Evolutionary conservation across 768 basidiomycete genomes (phyloP).

Genomic region (Lentinula raphanica): DNA sequence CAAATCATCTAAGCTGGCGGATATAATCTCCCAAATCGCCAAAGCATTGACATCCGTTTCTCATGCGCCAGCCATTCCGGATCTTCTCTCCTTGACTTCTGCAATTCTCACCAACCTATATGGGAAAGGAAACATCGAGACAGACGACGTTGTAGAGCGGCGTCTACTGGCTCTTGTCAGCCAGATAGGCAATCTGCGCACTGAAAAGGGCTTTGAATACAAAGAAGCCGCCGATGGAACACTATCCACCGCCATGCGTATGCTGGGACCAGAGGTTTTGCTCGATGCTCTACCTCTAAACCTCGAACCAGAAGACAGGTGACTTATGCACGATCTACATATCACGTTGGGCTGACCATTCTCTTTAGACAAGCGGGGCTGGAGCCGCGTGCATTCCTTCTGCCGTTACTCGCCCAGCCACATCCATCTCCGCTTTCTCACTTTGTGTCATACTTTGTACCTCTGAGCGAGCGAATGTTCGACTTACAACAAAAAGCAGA

Average conservation of each 20-base stretch:
- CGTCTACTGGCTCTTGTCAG: conserved; percentile 58
- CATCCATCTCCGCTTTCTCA: conserved; percentile 79
- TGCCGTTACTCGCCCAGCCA: conserved; percentile 78
- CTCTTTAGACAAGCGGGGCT: conserved; percentile 54
- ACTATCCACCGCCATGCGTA: conserved; percentile 74
- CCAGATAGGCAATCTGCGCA: conserved; percentile 68
- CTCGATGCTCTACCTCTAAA: conserved; percentile 77
- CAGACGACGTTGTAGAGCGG: conserved; percentile 55
- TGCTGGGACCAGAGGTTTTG: conserved; percentile 80
- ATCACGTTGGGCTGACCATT: neutral
- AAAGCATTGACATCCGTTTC: conserved; percentile 69
- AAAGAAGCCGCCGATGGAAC: conserved; percentile 83
- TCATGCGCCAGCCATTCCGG: conserved; percentile 72
- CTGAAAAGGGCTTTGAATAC: conserved; percentile 81
- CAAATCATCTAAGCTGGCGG: conserved; percentile 53
- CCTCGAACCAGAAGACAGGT: conserved; percentile 77
- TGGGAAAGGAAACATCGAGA: conserved; percentile 41
- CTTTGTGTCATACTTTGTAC: conserved; percentile 89
- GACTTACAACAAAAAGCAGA: conserved; percentile 79
- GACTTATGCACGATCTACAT: conserved; percentile 22
- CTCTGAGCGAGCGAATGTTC: conserved; percentile 91
- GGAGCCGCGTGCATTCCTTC: conserved; percentile 86
- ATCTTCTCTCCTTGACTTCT: conserved; percentile 69
- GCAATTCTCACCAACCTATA: conserved; percentile 63
- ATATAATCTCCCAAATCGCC: conserved; percentile 56